Percentiles rank a stretch among this genome's conserved stretches.
These are phyloP conservation scores for Allium fistulosum DNA, from an alignment of 106 monocot genomes.

Conservation along the genomic window DNA sequence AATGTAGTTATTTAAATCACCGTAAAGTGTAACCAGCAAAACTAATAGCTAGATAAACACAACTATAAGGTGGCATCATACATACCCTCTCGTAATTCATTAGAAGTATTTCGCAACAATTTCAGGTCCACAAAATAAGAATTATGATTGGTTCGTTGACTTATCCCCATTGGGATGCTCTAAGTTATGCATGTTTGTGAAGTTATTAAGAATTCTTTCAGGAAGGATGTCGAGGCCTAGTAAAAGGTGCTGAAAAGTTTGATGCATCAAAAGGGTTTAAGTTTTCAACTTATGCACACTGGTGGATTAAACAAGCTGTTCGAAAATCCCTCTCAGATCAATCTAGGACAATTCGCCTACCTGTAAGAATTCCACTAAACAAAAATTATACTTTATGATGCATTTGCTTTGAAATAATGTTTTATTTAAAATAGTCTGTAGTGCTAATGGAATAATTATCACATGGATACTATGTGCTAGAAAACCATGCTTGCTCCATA, in stretches of 20 bases:
- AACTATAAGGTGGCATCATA: too few relatives aligned
- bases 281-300: slow-evolving; percentile 97
- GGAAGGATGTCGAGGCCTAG: slow-evolving; percentile 90
- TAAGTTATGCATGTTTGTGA: too few relatives aligned
- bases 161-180: too few relatives aligned
- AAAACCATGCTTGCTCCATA: background rate
- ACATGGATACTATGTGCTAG: background rate
- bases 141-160: too few relatives aligned
- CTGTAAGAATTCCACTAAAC: slow-evolving; percentile 35
- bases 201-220: slow-evolving; percentile 8
- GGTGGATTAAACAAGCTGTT: slow-evolving; percentile 98
- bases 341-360: slow-evolving; percentile 85
- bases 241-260: slow-evolving; percentile 92
- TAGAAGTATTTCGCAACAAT: too few relatives aligned
- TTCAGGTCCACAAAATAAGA: too few relatives aligned
- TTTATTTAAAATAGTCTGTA: too few relatives aligned
- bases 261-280: slow-evolving; percentile 98
- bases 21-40: background rate
- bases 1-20: background rate
- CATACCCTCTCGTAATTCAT: too few relatives aligned
- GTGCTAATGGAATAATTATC: background rate
- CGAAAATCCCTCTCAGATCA: slow-evolving; percentile 82
- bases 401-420: background rate
- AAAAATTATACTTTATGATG: background rate
- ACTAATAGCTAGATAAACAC: too few relatives aligned